phyloP scores from a whole-genome alignment of 2,329 filamentous ascomycete genomes.

The Calonectria pseudoturangicola region DNA sequence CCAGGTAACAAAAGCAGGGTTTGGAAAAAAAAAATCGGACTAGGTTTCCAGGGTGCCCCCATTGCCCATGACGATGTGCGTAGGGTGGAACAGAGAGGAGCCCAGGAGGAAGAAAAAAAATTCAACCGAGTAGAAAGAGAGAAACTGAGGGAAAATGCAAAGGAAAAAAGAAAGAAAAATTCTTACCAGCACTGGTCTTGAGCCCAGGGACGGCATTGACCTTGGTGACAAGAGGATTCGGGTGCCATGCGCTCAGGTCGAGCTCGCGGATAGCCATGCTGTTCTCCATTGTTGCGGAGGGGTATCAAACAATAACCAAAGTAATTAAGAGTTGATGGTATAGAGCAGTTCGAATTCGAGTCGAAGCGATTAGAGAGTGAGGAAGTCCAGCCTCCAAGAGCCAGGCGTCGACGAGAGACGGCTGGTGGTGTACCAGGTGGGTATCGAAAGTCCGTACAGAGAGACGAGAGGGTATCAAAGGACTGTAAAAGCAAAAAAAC shows the following conservation, averaged over 20 bases:
- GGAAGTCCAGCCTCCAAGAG: constrained; percentile 54
- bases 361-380: constrained; percentile 38
- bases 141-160: constrained; percentile 12
- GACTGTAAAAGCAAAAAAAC: constrained; percentile 31
- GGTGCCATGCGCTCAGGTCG: constrained; percentile 68
- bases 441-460: constrained; percentile 25
- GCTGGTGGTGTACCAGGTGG: constrained; percentile 18
- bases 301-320: constrained; percentile 31
- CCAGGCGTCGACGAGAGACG: constrained; percentile 41
- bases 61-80: constrained; percentile 19
- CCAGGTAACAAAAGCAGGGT: constrained; percentile 37
- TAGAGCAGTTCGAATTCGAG: constrained; percentile 37
- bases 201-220: constrained; percentile 75
- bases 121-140: constrained; percentile 15
- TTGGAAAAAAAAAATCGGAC: constrained; percentile 26
- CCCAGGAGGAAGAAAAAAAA: background rate
- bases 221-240: constrained; percentile 70
- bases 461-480: constrained; percentile 26
- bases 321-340: constrained; percentile 34
- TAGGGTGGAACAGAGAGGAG: background rate
- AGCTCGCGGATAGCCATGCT: constrained; percentile 66
- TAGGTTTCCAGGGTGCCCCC: constrained; percentile 26
- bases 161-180: constrained; percentile 15
- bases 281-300: constrained; percentile 52
- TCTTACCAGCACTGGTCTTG: constrained; percentile 77